phyloP scores from a whole-genome alignment of 176 grass and related monocot genomes.

The Musa schizocarpa region DNA sequence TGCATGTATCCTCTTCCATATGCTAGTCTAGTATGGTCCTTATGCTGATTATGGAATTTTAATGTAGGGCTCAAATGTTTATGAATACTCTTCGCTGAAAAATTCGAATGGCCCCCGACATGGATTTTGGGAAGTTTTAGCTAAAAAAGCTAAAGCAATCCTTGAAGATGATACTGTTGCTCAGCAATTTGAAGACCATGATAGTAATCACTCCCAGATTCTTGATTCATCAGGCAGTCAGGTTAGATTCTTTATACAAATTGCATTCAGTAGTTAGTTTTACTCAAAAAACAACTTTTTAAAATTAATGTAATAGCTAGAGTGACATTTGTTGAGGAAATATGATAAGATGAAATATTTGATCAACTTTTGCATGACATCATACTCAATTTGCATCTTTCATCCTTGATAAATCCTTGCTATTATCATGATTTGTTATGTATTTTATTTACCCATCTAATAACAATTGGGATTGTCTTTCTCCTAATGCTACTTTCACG shows the following conservation, averaged over 20 bases:
- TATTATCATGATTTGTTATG: too few species aligned
- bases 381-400: too few species aligned
- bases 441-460: too few species aligned
- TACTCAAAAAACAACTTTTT: too few species aligned
- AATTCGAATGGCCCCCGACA: background rate
- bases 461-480: background rate
- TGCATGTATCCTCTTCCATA: background rate
- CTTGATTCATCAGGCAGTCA: slow-evolving; percentile 1
- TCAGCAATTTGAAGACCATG: background rate
- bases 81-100: slow-evolving; percentile 14
- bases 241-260: background rate
- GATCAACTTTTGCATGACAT: too few species aligned
- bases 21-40: background rate
- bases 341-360: too few species aligned
- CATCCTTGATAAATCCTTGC: too few species aligned
- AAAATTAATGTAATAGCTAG: too few species aligned
- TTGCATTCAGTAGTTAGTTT: too few species aligned
- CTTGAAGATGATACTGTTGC: slow-evolving; percentile 8
- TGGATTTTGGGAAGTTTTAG: slow-evolving; percentile 24
- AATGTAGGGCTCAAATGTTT: slow-evolving; percentile 16
- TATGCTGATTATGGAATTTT: background rate
- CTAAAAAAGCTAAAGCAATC: slow-evolving; percentile 24
- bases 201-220: background rate
- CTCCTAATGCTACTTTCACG: background rate
- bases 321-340: too few species aligned